A percentile compares a stretch with the other conserved stretches of the same genome.
phyloP scores from a whole-genome alignment of 352 stramenopile genomes.

The Globisporangium mamillatum region DNA sequence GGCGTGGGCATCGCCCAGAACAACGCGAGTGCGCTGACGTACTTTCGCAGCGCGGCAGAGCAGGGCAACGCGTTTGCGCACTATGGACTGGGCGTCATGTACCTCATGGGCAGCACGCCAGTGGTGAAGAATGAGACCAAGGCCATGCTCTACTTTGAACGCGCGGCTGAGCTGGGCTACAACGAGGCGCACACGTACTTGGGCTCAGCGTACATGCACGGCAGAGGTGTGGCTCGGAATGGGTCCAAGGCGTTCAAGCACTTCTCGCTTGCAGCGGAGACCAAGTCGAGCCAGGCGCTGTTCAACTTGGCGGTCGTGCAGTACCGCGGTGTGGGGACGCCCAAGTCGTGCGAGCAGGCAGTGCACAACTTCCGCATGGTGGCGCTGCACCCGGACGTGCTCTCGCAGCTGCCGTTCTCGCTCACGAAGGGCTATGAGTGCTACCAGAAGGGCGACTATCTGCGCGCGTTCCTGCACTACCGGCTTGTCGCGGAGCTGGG shows the following conservation, averaged over 20 bases:
- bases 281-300: conserved; percentile 48
- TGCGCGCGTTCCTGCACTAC: conserved; percentile 70
- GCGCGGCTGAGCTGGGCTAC: conserved; percentile 54
- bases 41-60: conserved; percentile 50
- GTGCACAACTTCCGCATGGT: conserved; percentile 63
- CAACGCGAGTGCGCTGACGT: conserved; percentile 52
- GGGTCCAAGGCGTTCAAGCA: conserved; percentile 51
- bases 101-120: conserved; percentile 37
- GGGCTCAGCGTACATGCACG: conserved; percentile 61
- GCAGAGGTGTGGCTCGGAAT: conserved; percentile 47
- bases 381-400: conserved; percentile 46
- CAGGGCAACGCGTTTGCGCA: conserved; percentile 64
- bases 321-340: conserved; percentile 53
- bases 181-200: conserved; percentile 69
- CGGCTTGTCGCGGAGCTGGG: conserved; percentile 58
- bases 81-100: conserved; percentile 62
- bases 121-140: conserved; percentile 60
- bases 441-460: conserved; percentile 57
- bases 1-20: conserved; percentile 60
- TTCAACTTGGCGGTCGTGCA: conserved; percentile 82
- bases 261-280: conserved; percentile 49
- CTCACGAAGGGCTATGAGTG: conserved; percentile 65
- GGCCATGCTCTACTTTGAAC: conserved; percentile 58
- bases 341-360: conserved; percentile 39
- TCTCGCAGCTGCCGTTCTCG: conserved; percentile 58